Percentiles rank a stretch among this genome's conserved stretches.
Evolutionary conservation across 179 eudicot species (phyloP).

Genomic region (Beta corolliflora): DNA sequence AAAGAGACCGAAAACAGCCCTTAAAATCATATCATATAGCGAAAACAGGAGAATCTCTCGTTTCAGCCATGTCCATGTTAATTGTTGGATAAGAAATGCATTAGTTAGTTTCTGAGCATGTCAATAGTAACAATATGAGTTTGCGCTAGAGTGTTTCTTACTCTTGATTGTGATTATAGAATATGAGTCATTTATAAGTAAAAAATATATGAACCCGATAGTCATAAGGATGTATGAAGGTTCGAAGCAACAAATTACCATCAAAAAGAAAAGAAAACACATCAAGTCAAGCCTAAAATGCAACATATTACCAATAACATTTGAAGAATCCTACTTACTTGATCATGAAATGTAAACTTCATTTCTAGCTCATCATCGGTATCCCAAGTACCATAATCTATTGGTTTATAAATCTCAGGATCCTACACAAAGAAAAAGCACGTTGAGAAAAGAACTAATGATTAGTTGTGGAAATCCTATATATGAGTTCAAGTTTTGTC

Average conservation of each 20-base stretch:
- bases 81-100: background rate
- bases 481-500: background rate
- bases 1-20: too few relatives aligned
- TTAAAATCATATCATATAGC: too few relatives aligned
- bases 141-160: background rate
- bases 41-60: background rate
- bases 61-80: background rate
- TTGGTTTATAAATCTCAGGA: background rate
- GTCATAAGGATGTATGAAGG: background rate
- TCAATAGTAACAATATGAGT: background rate
- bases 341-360: slow-evolving; percentile 18
- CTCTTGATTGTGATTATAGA: background rate
- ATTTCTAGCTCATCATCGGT: slow-evolving; percentile 39
- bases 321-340: background rate
- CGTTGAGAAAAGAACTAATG: background rate
- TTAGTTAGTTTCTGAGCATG: background rate
- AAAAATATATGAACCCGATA: background rate
- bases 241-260: background rate
- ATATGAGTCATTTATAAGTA: background rate
- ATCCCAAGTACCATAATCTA: slow-evolving; percentile 5
- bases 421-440: slow-evolving; percentile 10
- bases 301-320: background rate
- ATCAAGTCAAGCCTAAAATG: background rate
- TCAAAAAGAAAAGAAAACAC: background rate
- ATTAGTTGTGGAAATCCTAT: background rate